Conservation (phyloP, 371 early-diverging fungal genomes). For the Rhizopus delemar region DNA sequence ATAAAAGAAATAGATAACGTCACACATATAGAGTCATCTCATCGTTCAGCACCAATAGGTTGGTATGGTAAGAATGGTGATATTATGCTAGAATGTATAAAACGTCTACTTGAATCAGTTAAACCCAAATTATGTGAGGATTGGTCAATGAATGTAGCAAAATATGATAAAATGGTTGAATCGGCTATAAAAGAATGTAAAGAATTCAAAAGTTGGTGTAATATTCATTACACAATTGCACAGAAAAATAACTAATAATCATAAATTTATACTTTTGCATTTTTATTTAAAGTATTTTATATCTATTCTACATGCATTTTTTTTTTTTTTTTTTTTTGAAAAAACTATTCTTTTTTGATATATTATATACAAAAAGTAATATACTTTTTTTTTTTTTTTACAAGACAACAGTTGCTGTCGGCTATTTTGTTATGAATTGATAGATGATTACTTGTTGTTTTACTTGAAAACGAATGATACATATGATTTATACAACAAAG, state of each 20-base stretch:
- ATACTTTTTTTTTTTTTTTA: no score
- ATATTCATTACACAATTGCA: conserved; percentile 35
- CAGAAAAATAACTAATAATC: conserved; percentile 6
- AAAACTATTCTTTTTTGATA: no score
- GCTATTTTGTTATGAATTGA: no score
- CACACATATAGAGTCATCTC: conserved; percentile 24
- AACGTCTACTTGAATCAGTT: conserved; percentile 40
- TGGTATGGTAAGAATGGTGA: conserved; percentile 50
- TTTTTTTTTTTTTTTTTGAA: no score
- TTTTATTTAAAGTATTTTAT: no score
- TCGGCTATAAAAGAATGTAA: conserved; percentile 35
- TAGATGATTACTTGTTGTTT: no score
- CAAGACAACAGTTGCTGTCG: no score
- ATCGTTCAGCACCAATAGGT: conserved; percentile 46
- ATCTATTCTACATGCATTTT: no score
- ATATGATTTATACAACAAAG: background rate
- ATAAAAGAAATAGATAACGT: conserved; percentile 18
- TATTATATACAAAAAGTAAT: no score
- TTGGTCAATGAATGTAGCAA: conserved; percentile 43
- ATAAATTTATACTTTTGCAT: background rate
- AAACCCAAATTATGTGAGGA: conserved; percentile 50
- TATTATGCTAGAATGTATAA: conserved; percentile 35
- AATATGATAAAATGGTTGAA: conserved; percentile 38
- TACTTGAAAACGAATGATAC: background rate
- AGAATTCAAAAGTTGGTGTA: conserved; percentile 48